A percentile compares a stretch with the other conserved stretches of the same genome.
Evolutionary conservation across 257 asterid species (phyloP).

Genomic region (Fraxinus americana): DNA sequence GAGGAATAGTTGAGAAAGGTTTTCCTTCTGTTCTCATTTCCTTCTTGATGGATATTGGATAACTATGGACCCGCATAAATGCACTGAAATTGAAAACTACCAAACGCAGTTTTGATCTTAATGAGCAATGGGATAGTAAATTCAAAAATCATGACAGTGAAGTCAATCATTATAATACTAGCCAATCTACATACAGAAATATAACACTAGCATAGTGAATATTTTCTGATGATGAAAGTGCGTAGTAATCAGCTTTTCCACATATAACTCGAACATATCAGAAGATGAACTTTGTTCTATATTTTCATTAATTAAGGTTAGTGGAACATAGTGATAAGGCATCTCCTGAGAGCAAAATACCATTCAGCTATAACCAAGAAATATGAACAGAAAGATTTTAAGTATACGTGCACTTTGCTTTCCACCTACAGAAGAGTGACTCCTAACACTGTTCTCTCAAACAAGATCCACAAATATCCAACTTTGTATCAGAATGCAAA

Average conservation of each 20-base stretch:
- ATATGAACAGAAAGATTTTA: neutral
- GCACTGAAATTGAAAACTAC: neutral
- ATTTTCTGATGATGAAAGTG: neutral
- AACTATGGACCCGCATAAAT: neutral
- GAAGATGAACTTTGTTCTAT: neutral
- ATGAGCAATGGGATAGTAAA: neutral
- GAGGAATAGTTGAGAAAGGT: neutral
- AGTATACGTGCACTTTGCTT: neutral
- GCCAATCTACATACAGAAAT: neutral
- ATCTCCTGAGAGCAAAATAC: neutral
- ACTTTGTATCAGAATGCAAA: neutral
- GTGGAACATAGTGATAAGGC: neutral
- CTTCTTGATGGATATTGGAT: neutral
- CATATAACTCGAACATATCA: neutral
- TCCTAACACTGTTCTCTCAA: slow-evolving; percentile 1
- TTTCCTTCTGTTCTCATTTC: neutral
- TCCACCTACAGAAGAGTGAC: neutral
- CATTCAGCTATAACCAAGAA: neutral
- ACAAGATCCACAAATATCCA: neutral
- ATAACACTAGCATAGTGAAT: neutral
- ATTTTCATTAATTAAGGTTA: neutral
- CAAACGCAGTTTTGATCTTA: neutral
- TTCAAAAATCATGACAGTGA: neutral
- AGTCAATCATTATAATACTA: neutral
- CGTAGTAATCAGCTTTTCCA: neutral